Evolutionary conservation across 345 rosid genomes (phyloP).

Genomic region (Populus ilicifolia): DNA sequence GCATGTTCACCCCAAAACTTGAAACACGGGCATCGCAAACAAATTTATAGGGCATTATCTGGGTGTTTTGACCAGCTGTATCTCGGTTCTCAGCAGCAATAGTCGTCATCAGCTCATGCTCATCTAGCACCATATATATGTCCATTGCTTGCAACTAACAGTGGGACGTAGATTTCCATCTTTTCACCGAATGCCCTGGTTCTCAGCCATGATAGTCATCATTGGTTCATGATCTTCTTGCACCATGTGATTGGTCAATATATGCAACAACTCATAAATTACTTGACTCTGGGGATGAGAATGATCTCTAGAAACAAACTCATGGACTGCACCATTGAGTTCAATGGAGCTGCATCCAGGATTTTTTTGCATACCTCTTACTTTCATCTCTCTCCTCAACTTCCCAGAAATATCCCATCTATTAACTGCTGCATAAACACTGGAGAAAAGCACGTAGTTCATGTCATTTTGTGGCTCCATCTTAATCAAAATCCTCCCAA

Average conservation of each 20-base stretch:
- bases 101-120: no score
- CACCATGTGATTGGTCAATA: constrained; percentile 10
- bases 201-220: background rate
- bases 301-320: constrained; percentile 17
- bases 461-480: constrained; percentile 20
- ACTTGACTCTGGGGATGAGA: constrained; percentile 10
- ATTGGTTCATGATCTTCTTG: background rate
- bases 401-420: constrained; percentile 15
- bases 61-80: no score
- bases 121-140: no score
- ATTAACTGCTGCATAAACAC: constrained; percentile 14
- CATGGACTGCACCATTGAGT: constrained; percentile 17
- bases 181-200: background rate
- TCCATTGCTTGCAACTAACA: no score
- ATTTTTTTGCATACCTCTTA: constrained; percentile 13
- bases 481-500: constrained; percentile 16
- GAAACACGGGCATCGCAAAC: background rate
- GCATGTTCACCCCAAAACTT: background rate
- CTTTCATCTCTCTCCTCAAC: constrained; percentile 20
- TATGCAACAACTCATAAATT: constrained; percentile 2
- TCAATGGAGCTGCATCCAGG: constrained; percentile 23
- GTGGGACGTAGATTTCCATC: no score
- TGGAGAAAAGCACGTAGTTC: constrained; percentile 27
- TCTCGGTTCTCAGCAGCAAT: no score
- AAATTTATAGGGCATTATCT: background rate